phyloP scores from a whole-genome alignment of 495 filamentous ascomycete species.

The Lichenothelia convexa region DNA sequence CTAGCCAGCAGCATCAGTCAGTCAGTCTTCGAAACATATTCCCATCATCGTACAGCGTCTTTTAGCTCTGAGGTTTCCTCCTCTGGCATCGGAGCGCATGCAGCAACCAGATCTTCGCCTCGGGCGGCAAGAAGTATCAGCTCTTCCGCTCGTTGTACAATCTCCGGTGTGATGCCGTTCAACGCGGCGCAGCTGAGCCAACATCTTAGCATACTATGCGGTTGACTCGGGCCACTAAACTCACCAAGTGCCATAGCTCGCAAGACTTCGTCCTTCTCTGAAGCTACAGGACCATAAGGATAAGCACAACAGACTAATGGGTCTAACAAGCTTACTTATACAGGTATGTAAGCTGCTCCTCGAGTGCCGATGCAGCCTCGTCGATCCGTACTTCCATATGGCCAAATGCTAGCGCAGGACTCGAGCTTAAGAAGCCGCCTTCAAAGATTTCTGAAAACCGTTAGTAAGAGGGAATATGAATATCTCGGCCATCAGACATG shows the following conservation, averaged over 20 bases:
- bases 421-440: slow-evolving; percentile 38
- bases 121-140: slow-evolving; percentile 48
- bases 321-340: slow-evolving; percentile 39
- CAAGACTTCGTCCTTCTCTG: slow-evolving; percentile 47
- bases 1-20: no score
- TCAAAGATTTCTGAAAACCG: slow-evolving; percentile 54
- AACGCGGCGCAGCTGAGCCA: slow-evolving; percentile 50
- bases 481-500: slow-evolving; percentile 2
- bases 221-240: slow-evolving; percentile 1
- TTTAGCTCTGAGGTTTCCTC: slow-evolving; percentile 42
- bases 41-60: slow-evolving; percentile 41
- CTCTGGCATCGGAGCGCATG: slow-evolving; percentile 43
- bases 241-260: slow-evolving; percentile 63
- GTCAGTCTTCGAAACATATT: no score
- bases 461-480: background rate
- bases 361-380: slow-evolving; percentile 32
- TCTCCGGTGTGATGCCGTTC: slow-evolving; percentile 55
- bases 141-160: slow-evolving; percentile 61
- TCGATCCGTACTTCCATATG: slow-evolving; percentile 81
- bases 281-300: slow-evolving; percentile 19
- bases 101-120: slow-evolving; percentile 58
- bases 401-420: slow-evolving; percentile 46
- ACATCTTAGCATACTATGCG: slow-evolving; percentile 1
- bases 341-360: slow-evolving; percentile 74
- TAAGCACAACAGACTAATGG: no score